Percentiles rank a stretch among this genome's conserved stretches.
phyloP scores from a whole-genome alignment of 2,329 filamentous ascomycete species.

The Pleurostoma richardsiae region DNA sequence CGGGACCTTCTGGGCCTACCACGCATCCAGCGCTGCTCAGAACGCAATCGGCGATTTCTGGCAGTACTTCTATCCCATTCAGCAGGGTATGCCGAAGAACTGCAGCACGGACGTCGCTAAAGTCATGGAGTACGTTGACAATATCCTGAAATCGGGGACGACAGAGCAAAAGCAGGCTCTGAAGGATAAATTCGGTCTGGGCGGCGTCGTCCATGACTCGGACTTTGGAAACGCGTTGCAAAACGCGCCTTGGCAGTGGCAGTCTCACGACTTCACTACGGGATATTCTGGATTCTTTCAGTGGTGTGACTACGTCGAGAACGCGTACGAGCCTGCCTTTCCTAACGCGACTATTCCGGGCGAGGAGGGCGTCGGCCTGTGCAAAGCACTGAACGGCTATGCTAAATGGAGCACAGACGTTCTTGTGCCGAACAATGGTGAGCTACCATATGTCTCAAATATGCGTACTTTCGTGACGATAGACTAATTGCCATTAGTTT shows the following conservation, averaged over 20 bases:
- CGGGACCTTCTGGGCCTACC: slow-evolving; percentile 45
- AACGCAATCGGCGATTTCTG: slow-evolving; percentile 40
- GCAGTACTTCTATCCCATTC: slow-evolving; percentile 41
- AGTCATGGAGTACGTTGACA: not conserved
- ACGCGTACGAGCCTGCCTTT: slow-evolving; percentile 28
- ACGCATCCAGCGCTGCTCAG: slow-evolving; percentile 42
- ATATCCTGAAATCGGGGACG: not conserved
- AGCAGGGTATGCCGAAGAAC: slow-evolving; percentile 1
- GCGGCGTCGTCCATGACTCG: slow-evolving; percentile 9
- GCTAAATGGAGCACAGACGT: not conserved
- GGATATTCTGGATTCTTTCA: not conserved
- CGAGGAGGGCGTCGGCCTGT: slow-evolving; percentile 42
- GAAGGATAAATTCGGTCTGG: not conserved
- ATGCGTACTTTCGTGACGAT: not conserved
- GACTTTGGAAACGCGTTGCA: not conserved
- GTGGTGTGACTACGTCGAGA: slow-evolving; percentile 11
- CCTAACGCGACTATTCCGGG: slow-evolving; percentile 33
- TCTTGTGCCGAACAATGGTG: slow-evolving; percentile 13
- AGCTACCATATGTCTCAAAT: slow-evolving; percentile 14
- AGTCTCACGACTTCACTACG: not conserved
- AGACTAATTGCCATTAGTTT: not conserved
- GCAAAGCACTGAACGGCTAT: slow-evolving; percentile 20
- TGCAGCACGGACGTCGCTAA: not conserved
- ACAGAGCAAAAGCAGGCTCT: not conserved
- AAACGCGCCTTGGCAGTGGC: not conserved